Conservation (phyloP, 2,329 filamentous ascomycete genomes). For the Claviceps sorghi region DNA sequence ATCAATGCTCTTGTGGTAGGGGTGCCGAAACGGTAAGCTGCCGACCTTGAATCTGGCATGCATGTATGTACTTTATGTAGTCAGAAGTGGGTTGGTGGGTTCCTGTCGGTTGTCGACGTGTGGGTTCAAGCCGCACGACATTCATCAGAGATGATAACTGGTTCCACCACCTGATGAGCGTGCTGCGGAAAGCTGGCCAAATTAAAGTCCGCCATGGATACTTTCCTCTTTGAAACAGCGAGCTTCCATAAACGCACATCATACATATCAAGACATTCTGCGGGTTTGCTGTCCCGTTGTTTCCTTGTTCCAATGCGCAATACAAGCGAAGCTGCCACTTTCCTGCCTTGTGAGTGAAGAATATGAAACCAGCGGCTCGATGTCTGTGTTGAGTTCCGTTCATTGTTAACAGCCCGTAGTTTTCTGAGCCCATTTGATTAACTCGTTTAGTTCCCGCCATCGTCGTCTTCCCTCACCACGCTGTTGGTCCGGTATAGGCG, state of each 20-base stretch:
- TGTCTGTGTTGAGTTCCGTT: neutral
- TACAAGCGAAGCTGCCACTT: neutral
- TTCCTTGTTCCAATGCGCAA: no score
- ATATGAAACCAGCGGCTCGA: neutral
- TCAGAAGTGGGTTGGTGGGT: neutral
- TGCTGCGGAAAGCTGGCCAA: neutral
- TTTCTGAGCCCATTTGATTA: neutral
- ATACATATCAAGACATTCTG: neutral
- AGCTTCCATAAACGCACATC: neutral
- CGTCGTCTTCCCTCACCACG: neutral
- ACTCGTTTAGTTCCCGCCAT: neutral
- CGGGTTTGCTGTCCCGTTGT: no score
- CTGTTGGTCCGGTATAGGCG: neutral
- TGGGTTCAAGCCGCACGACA: neutral
- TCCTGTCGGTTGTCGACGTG: neutral
- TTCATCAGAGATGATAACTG: neutral
- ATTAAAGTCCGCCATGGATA: neutral
- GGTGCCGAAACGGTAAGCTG: neutral
- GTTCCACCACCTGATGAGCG: constrained; percentile 1
- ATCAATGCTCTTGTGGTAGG: neutral
- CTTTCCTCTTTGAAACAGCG: neutral
- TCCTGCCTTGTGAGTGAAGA: neutral
- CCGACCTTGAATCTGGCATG: neutral
- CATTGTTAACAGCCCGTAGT: neutral
- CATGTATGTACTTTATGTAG: no score